Percentiles rank a stretch among this genome's conserved stretches.
Evolutionary conservation across 2,329 filamentous ascomycete species (phyloP).

Genomic region (Curvularia lunata): DNA sequence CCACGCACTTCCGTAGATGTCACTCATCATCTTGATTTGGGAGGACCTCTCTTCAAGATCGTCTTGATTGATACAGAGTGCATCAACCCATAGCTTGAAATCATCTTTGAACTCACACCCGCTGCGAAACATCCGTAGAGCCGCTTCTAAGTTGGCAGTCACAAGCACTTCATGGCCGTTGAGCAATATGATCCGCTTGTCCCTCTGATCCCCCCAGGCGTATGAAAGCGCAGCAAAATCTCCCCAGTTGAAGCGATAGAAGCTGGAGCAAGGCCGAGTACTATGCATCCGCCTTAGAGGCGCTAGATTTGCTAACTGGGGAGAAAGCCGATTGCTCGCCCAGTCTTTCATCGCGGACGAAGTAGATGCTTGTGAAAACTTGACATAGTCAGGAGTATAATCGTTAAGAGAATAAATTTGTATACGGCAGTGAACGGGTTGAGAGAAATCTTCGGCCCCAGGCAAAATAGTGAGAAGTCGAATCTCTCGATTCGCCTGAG

Average conservation of each 20-base stretch:
- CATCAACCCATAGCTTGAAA: slow-evolving; percentile 2
- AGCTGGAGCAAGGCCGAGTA: neutral
- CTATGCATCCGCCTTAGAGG: neutral
- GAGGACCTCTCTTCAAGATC: neutral
- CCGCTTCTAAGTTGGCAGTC: neutral
- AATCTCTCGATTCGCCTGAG: neutral
- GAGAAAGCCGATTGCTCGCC: neutral
- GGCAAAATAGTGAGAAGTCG: neutral
- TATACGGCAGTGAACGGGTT: neutral
- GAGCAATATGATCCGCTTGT: neutral
- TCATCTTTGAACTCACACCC: neutral
- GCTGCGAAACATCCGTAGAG: neutral
- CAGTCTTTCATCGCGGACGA: neutral
- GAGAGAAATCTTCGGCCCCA: neutral
- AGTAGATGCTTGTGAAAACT: neutral
- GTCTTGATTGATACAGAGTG: slow-evolving; percentile 1
- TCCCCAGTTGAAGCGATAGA: slow-evolving; percentile 2
- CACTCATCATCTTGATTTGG: slow-evolving; percentile 2
- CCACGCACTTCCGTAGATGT: slow-evolving; percentile 1
- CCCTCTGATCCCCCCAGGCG: neutral
- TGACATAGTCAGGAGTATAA: neutral
- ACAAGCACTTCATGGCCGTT: neutral
- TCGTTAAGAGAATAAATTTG: neutral
- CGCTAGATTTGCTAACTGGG: neutral
- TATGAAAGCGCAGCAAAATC: slow-evolving; percentile 1